phyloP scores from a whole-genome alignment of 495 filamentous ascomycete genomes.

The Monascus purpureus region DNA sequence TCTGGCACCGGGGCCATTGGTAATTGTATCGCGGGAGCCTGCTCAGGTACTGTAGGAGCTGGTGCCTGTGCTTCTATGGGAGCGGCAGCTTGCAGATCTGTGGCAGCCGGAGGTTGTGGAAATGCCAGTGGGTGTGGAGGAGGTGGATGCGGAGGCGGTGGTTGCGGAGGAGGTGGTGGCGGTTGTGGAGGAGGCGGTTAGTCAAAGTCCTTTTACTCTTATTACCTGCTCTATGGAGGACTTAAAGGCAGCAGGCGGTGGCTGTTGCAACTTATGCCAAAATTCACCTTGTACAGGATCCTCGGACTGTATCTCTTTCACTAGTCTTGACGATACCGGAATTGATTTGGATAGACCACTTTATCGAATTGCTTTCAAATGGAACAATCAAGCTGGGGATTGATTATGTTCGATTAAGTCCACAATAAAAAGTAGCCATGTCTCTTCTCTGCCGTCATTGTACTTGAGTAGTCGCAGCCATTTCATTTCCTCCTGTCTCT shows the following conservation, averaged over 20 bases:
- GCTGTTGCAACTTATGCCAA: background rate
- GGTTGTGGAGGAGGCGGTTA: constrained; percentile 22
- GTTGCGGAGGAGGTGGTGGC: constrained; percentile 26
- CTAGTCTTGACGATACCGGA: too few species aligned
- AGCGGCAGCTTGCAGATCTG: constrained; percentile 23
- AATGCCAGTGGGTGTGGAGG: constrained; percentile 19
- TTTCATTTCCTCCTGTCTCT: too few species aligned
- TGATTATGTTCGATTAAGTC: too few species aligned
- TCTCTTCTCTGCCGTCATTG: too few species aligned
- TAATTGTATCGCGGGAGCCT: constrained; percentile 33
- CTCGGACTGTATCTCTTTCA: too few species aligned
- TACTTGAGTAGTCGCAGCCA: too few species aligned
- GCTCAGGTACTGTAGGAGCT: constrained; percentile 40
- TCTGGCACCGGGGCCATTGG: constrained; percentile 23
- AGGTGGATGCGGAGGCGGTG: constrained; percentile 17
- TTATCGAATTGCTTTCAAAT: too few species aligned
- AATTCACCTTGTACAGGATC: background rate
- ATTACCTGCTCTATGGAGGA: too few species aligned
- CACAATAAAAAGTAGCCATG: too few species aligned
- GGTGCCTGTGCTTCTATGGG: constrained; percentile 31
- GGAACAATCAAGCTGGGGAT: too few species aligned
- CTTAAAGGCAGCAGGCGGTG: background rate
- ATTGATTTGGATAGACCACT: too few species aligned
- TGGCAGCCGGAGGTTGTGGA: constrained; percentile 26
- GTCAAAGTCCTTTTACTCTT: too few species aligned